Evolutionary conservation across 768 basidiomycete species (phyloP).

Genomic region (Russula sp.): DNA sequence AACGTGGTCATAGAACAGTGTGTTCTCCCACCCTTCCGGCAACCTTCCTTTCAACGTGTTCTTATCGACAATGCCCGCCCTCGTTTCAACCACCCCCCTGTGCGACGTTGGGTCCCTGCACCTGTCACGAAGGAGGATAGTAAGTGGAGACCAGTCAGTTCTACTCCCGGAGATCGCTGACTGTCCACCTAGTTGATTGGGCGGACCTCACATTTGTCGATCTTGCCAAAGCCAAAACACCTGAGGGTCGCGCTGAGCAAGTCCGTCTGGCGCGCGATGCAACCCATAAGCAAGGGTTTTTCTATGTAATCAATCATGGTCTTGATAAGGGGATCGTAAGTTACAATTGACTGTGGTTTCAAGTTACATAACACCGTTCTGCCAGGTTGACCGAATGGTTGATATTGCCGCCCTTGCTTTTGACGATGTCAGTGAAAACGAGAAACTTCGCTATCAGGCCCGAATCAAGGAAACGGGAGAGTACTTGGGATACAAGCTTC

Average conservation of each 20-base stretch:
- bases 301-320: slow-evolving; percentile 52
- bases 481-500: slow-evolving; percentile 55
- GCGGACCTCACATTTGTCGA: slow-evolving; percentile 39
- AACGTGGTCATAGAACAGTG: background rate
- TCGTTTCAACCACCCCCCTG: slow-evolving; percentile 25
- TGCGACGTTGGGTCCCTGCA: slow-evolving; percentile 32
- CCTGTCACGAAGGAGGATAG: slow-evolving; percentile 32
- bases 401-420: slow-evolving; percentile 41
- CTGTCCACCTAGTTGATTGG: slow-evolving; percentile 36
- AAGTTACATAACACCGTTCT: background rate
- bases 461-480: slow-evolving; percentile 44
- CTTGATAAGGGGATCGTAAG: slow-evolving; percentile 43
- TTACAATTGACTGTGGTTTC: background rate
- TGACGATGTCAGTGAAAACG: slow-evolving; percentile 36
- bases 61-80: slow-evolving; percentile 25
- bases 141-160: slow-evolving; percentile 13
- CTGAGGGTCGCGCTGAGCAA: slow-evolving; percentile 37
- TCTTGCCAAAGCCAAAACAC: slow-evolving; percentile 36
- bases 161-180: background rate
- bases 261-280: slow-evolving; percentile 37
- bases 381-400: slow-evolving; percentile 36
- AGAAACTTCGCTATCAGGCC: slow-evolving; percentile 37
- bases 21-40: background rate
- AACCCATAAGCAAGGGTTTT: slow-evolving; percentile 41
- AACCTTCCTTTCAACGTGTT: background rate